Evolutionary conservation across 2,329 filamentous ascomycete genomes (phyloP), one percentile per base, ranked within the genome.

Genomic region (Xylaria sp.): DNA sequence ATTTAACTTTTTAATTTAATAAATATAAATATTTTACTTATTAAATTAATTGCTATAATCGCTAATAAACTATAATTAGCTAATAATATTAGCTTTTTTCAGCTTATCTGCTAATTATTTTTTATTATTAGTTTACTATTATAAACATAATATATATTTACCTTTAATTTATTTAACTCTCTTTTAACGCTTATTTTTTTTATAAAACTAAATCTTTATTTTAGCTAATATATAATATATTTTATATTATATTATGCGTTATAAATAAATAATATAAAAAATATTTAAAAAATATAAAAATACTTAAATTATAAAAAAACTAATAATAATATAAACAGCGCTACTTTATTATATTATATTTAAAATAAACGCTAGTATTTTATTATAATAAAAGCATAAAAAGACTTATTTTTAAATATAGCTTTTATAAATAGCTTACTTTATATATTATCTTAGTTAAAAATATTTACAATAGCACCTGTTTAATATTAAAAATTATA

Each of bases 121-220:
- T 54, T 9, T 54, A 32, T n/a, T 54, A 54, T 54, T 35, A n/a
- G 50, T 21, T 35, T 29, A 32, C 9, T 3, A 29, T 35, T 32
- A n/a, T 16, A 54, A 35, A 16, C 27, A n/a, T 35, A 54, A 23
- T 12, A 54, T 54, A 16, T 54, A 18, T 1, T 6, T 18, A 12
- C 32, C 18, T 23, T 54, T 35, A 35, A 54, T n/a, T 54, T 35
- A n/a, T 54, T 54, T 54, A 18, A 54, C 18, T 54, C 25, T 18
- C 27, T 54, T 54, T 32, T 25, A 13, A 54, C 18, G 8, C 16
- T 54, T 54, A 10, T 13, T 32, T 35, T 3, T n/a, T 55, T 55
- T 55, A 21, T 55, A 37, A 55, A 37, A 37, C 3, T 21, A 55
- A 55, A 55, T 55, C 9, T 2, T 23, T 55, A 37, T 55, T 55